These are phyloP conservation scores for Lachnellula subtilissima DNA, from an alignment of 2,329 filamentous ascomycete genomes.

Conservation along the genomic window DNA sequence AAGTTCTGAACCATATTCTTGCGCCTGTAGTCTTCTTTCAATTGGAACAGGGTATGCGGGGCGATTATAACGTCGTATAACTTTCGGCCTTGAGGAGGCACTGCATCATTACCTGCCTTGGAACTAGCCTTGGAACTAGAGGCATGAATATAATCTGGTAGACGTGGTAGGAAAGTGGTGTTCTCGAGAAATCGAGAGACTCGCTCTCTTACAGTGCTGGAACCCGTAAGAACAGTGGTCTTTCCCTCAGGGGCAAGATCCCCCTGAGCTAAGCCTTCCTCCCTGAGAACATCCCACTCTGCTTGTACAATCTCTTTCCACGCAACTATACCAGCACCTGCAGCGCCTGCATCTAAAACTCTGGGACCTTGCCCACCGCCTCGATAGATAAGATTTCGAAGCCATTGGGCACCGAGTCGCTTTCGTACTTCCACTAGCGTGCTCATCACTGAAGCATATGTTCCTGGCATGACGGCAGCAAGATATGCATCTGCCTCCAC, in stretches of 20 bases:
- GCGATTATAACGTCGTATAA: constrained; percentile 87
- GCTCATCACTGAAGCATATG: constrained; percentile 64
- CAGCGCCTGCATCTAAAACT: constrained; percentile 70
- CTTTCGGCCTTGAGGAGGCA: constrained; percentile 58
- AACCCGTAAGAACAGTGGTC: constrained; percentile 75
- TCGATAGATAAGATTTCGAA: constrained; percentile 53
- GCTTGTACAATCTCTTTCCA: constrained; percentile 75
- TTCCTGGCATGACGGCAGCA: constrained; percentile 62
- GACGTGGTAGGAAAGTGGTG: constrained; percentile 83
- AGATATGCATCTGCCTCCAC: constrained; percentile 73
- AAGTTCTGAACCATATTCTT: constrained; percentile 80
- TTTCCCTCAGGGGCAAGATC: constrained; percentile 59
- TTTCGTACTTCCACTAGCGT: constrained; percentile 69
- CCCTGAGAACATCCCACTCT: constrained; percentile 70
- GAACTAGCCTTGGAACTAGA: constrained; percentile 54
- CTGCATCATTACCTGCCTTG: constrained; percentile 55
- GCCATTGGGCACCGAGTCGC: constrained; percentile 66
- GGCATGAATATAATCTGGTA: constrained; percentile 79
- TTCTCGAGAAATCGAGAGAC: constrained; percentile 75
- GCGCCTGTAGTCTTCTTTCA: constrained; percentile 71
- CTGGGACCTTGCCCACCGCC: constrained; percentile 52
- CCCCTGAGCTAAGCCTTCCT: constrained; percentile 41
- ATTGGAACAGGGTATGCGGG: constrained; percentile 72
- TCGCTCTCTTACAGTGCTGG: constrained; percentile 68
- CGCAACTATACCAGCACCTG: constrained; percentile 67